Evolutionary conservation across 2,329 filamentous ascomycete genomes (phyloP), one percentile per base, ranked within the genome.

Genomic region (Neofusicoccum kwambonambiense): DNA sequence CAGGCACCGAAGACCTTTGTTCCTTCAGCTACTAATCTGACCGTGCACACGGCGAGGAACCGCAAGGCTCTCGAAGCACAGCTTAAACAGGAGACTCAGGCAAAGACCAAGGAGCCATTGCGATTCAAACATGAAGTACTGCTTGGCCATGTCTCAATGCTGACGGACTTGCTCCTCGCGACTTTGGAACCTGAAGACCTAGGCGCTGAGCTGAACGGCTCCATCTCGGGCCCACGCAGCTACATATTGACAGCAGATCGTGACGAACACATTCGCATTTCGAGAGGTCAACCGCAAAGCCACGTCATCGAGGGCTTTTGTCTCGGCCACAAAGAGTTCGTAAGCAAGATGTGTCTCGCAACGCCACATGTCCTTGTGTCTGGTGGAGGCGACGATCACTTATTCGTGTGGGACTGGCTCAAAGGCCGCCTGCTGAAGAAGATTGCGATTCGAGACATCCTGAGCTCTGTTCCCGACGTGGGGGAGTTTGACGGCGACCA

Each of bases 131-230:
- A 92, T 70, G 86, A 89, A 42, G 82, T 97, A 0, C 82, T 97
- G 7, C 86, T 99, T 0, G 95, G 95, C 12, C 95, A 99, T 78
- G 95, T 99, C 13, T 97, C 94, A 0, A 91, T 98, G 87, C 86
- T 99, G 57, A 97, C 93, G 1, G 89, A 92, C 72, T 76, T 97
- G 60, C 77, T 82, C 2, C 81, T 87, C 47, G 83, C 82, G 5
- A 80, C 78, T n/a, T 73, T 82, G 72, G 74, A 82, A 69, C 67
- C 79, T 69, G 66, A 87, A 66, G 76, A 76, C 17, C 76, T 57
- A n/a, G 50, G 50, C 15, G 47, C 34, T 3, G 52, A 54, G 51
- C 13, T 44, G 44, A 22, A 54, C n/a, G 54, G 15, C n/a, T n/a
- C 37, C 39, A 45, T 19, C 19, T 37, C 63, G 52, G 27, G 76